Base-by-base conservation (phyloP, 2,329 filamentous ascomycete species). In the Sclerotinia spermophila region DNA sequence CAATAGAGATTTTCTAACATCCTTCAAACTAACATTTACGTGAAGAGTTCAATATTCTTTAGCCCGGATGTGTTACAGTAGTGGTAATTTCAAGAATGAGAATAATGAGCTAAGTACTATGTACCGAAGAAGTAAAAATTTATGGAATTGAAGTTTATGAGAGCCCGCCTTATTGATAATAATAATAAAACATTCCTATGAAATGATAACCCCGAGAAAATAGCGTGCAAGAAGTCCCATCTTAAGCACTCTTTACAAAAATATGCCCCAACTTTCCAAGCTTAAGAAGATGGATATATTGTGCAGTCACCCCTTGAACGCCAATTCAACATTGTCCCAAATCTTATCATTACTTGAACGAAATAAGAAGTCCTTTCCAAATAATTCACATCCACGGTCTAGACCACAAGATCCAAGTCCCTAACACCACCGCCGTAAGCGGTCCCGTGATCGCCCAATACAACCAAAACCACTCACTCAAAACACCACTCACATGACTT, bases 391-490 rank as follows among this genome's bases (percentile, higher is more conserved):
- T 21, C 66, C 40, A 68, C 13, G 66, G 40, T 17, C 40, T 27
- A 60, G 40, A 44, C 51, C 38, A 68, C 40, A 11, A 68, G 27
- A 68, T n/a, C 38, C 66, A 59, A 15, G n/a, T 35, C 5, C 53
- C 42, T 40, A 68, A 5, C 3, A 59, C 53, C 15, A 8, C 53
- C 2, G 40, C 66, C n/a, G 55, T 68, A 5, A 68, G 55, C 33
- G 66, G 66, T 5, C 66, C 66, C 15, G 55, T 27, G 13, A 68
- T 38, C 5, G 66, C 66, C 66, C 66, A 68, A 45, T 68, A 68
- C 15, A 68, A 27, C 66, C 66, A 68, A 35, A 68, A 68, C 66
- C 66, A 68, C 30, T 68, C 66, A 13, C 51, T 59, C 42, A 68
- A 55, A 19, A 68, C 17, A 0, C 30, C 30, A 2, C 55, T 15